Evolutionary conservation across 495 filamentous ascomycete genomes (phyloP).

Genomic region (Penicillium manginii): DNA sequence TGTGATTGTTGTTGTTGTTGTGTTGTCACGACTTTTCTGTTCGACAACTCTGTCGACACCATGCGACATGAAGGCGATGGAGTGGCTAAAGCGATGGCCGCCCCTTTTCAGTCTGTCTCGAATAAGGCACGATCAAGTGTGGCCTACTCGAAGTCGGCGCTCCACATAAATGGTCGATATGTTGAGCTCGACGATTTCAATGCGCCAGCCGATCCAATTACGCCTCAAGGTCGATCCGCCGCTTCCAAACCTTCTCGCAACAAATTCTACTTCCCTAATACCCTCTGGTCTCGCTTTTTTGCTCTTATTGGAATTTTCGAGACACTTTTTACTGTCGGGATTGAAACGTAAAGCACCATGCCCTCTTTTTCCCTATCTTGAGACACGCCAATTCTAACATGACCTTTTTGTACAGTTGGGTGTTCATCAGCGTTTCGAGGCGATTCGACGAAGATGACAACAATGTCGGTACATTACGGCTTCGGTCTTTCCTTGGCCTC

Average conservation of each 20-base stretch:
- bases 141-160: constrained; percentile 10
- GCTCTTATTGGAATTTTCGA: constrained; percentile 21
- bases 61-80: constrained; percentile 12
- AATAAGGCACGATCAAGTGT: constrained; percentile 6
- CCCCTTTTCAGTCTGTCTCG: constrained; percentile 10
- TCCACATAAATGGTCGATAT: constrained; percentile 14
- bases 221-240: neutral
- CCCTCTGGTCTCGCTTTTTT: constrained; percentile 27
- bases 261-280: constrained; percentile 23
- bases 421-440: constrained; percentile 23
- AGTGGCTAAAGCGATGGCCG: constrained; percentile 7
- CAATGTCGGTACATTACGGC: constrained; percentile 14
- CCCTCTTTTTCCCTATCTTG: too few relatives aligned
- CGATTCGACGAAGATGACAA: constrained; percentile 14
- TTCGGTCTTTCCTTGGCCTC: constrained; percentile 27
- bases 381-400: neutral
- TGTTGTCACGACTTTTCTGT: neutral
- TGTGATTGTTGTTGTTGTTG: neutral
- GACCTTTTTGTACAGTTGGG: constrained; percentile 15
- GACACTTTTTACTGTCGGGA: constrained; percentile 21
- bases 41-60: constrained; percentile 5
- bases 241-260: neutral
- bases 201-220: neutral
- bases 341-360: constrained; percentile 14
- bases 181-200: constrained; percentile 20